Evolutionary conservation across 331 rosid species (phyloP).

Genomic region (Acacia concinna): DNA sequence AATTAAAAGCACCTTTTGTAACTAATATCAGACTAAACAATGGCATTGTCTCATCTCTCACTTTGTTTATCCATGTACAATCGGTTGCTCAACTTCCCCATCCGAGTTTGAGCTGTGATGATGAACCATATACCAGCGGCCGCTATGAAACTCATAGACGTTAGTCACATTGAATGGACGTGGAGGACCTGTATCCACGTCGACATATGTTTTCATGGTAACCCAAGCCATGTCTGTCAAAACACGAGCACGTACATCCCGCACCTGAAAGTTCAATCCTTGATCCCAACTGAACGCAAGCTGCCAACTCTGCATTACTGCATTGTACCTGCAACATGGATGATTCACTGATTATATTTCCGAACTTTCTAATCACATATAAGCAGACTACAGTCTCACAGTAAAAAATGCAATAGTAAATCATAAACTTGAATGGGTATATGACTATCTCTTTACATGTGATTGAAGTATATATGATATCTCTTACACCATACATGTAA

Average conservation of each 20-base stretch:
- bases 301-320: slow-evolving; percentile 91
- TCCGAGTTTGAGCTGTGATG: slow-evolving; percentile 91
- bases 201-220: slow-evolving; percentile 79
- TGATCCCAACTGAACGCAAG: slow-evolving; percentile 84
- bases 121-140: slow-evolving; percentile 95
- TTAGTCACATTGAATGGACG: slow-evolving; percentile 88
- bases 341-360: not conserved
- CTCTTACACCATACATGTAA: slow-evolving; percentile 15
- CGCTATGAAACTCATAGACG: slow-evolving; percentile 74
- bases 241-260: slow-evolving; percentile 84
- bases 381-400: slow-evolving; percentile 19
- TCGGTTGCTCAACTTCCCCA: slow-evolving; percentile 65
- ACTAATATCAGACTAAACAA: slow-evolving; percentile 57
- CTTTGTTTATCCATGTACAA: slow-evolving; percentile 59
- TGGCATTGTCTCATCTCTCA: slow-evolving; percentile 39
- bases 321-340: slow-evolving; percentile 62
- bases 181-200: slow-evolving; percentile 74
- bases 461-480: not conserved
- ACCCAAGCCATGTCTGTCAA: slow-evolving; percentile 96
- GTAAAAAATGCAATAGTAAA: not conserved
- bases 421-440: not conserved
- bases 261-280: slow-evolving; percentile 80
- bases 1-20: slow-evolving; percentile 51
- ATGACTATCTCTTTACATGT: not conserved
- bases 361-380: not conserved